These are phyloP conservation scores for Heritiera littoralis DNA, from an alignment of 345 rosid genomes.

Conservation along the genomic window DNA sequence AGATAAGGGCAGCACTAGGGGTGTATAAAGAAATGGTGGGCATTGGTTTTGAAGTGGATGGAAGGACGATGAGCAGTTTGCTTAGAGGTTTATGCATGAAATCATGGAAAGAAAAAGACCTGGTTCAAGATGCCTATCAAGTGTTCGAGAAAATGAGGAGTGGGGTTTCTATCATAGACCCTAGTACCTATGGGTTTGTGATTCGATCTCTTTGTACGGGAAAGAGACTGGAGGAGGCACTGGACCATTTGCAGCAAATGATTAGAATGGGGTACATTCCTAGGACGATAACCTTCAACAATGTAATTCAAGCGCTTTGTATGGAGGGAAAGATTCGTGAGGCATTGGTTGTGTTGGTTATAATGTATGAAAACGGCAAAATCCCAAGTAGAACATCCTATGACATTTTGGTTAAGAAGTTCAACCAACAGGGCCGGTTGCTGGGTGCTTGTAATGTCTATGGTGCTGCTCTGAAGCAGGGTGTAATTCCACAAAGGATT, in stretches of 20 bases:
- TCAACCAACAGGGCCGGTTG: conserved; percentile 39
- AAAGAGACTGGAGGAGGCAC: conserved; percentile 41
- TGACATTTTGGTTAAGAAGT: conserved; percentile 45
- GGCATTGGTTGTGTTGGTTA: conserved; percentile 42
- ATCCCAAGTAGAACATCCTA: conserved; percentile 39
- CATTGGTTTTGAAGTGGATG: conserved; percentile 44
- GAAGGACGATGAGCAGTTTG: conserved; percentile 40
- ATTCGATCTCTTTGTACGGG: conserved; percentile 40
- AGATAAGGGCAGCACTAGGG: conserved; percentile 34
- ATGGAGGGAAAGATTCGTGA: conserved; percentile 36
- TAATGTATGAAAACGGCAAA: conserved; percentile 38
- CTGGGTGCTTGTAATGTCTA: conserved; percentile 41
- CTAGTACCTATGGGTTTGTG: conserved; percentile 31
- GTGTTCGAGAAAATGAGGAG: conserved; percentile 55
- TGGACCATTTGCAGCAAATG: conserved; percentile 35
- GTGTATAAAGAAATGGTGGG: conserved; percentile 50
- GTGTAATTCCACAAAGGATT: conserved; percentile 36
- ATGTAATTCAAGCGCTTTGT: conserved; percentile 46
- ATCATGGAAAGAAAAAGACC: conserved; percentile 36
- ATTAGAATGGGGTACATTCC: conserved; percentile 39
- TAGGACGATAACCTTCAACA: conserved; percentile 38
- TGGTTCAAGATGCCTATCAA: conserved; percentile 40
- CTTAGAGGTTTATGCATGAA: conserved; percentile 48
- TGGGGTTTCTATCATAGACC: conserved; percentile 18
- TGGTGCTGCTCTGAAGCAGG: conserved; percentile 59